A percentile compares a stretch with the other conserved stretches of the same genome.
Conservation (phyloP, 1,284 basidiomycete genomes). For the Ceratobasidium sp. region DNA sequence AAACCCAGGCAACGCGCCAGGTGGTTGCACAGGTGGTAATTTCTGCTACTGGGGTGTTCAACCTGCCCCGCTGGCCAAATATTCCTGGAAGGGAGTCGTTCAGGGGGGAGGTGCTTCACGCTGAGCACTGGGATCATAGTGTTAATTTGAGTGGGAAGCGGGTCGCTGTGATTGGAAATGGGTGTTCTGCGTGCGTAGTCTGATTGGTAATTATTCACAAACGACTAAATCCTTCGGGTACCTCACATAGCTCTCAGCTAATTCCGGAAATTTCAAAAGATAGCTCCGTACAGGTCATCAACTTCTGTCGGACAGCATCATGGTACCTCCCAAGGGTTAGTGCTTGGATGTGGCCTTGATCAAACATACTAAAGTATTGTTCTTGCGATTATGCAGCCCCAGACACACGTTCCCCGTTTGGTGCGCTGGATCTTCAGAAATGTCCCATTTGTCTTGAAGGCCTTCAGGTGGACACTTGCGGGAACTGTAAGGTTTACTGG, state of each 20-base stretch:
- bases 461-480: conserved; percentile 21
- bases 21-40: conserved; percentile 17
- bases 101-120: conserved; percentile 7
- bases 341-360: conserved; percentile 35
- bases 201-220: neutral
- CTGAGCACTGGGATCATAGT: conserved; percentile 23
- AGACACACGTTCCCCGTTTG: neutral
- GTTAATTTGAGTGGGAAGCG: conserved; percentile 12
- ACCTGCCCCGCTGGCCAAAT: conserved; percentile 19
- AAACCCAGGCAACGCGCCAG: neutral
- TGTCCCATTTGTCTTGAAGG: neutral
- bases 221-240: neutral
- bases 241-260: conserved; percentile 59
- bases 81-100: conserved; percentile 32
- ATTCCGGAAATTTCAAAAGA: conserved; percentile 46
- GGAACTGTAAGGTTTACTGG: neutral
- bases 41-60: conserved; percentile 26
- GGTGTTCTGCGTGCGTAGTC: conserved; percentile 55
- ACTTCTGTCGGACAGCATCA: conserved; percentile 59
- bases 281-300: conserved; percentile 4
- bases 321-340: conserved; percentile 64
- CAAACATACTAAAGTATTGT: neutral
- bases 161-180: conserved; percentile 65
- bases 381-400: neutral
- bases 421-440: conserved; percentile 32